A percentile compares a stretch with the other conserved stretches of the same genome.
These are phyloP conservation scores for Phylloporus sp. DNA, from an alignment of 768 basidiomycete genomes.

Conservation along the genomic window DNA sequence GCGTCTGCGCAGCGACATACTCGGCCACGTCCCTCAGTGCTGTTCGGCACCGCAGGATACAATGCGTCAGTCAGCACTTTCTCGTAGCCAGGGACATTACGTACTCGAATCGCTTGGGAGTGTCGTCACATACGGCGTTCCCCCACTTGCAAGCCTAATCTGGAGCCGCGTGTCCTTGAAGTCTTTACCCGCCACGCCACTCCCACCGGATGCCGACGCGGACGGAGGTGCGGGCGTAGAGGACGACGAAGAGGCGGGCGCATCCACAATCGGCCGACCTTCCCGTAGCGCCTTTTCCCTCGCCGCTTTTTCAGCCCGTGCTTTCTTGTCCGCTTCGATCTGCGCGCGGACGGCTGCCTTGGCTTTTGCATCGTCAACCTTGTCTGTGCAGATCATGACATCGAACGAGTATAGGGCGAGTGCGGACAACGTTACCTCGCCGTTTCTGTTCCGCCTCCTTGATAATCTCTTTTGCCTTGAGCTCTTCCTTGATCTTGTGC, in stretches of 20 bases:
- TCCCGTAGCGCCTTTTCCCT: slow-evolving; percentile 90
- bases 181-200: slow-evolving; percentile 57
- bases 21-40: slow-evolving; percentile 86
- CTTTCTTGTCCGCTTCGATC: slow-evolving; percentile 91
- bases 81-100: slow-evolving; percentile 24
- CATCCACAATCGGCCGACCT: slow-evolving; percentile 48
- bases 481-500: slow-evolving; percentile 66
- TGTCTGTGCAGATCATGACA: slow-evolving; percentile 50
- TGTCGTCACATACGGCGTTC: slow-evolving; percentile 76
- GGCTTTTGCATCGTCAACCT: slow-evolving; percentile 83
- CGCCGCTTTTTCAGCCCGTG: slow-evolving; percentile 82
- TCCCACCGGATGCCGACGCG: too few species aligned
- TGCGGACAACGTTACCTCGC: slow-evolving; percentile 46
- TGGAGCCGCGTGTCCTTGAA: slow-evolving; percentile 87
- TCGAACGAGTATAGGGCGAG: neutral
- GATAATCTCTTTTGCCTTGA: slow-evolving; percentile 72
- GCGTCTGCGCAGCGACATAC: slow-evolving; percentile 72
- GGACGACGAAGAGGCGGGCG: slow-evolving; percentile 24
- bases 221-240: neutral
- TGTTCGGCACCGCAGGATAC: slow-evolving; percentile 32
- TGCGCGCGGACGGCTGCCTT: slow-evolving; percentile 86
- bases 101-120: slow-evolving; percentile 74
- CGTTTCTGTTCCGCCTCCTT: slow-evolving; percentile 82
- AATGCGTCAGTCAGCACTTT: neutral
- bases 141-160: slow-evolving; percentile 77